Conservation (phyloP, 2,329 filamentous ascomycete species). For the Diaporthe citriasiana region DNA sequence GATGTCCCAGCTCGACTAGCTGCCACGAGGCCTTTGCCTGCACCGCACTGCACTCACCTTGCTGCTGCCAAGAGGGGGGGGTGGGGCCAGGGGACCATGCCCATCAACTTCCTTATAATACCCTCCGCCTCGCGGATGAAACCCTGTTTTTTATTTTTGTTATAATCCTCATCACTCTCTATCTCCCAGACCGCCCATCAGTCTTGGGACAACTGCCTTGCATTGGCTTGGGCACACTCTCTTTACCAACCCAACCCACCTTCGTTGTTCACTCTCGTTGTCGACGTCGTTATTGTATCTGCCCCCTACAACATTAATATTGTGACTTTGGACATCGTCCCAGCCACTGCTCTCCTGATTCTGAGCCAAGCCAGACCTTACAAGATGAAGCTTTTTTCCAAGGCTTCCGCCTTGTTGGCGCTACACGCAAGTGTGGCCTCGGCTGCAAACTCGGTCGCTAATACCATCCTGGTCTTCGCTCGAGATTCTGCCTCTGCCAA, state of each 20-base stretch:
- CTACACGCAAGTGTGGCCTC: conserved; percentile 38
- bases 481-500: conserved; percentile 63
- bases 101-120: conserved; percentile 39
- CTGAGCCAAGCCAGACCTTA: background rate
- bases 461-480: conserved; percentile 69
- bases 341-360: background rate
- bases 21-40: conserved; percentile 12
- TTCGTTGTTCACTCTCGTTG: conserved; percentile 36
- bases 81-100: conserved; percentile 27
- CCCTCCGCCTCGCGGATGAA: conserved; percentile 37
- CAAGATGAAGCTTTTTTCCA: conserved; percentile 41
- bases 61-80: conserved; percentile 17
- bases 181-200: conserved; percentile 22
- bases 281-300: background rate
- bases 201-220: conserved; percentile 28
- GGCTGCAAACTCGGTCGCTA: conserved; percentile 51
- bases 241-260: conserved; percentile 28
- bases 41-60: background rate
- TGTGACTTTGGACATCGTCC: background rate
- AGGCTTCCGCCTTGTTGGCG: conserved; percentile 39
- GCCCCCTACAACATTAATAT: conserved; percentile 27
- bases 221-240: conserved; percentile 27
- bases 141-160: conserved; percentile 17
- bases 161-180: conserved; percentile 26
- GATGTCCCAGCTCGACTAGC: conserved; percentile 13